Evolutionary conservation across 2,329 filamentous ascomycete genomes (phyloP).

Genomic region (Neofusicoccum laricinum): DNA sequence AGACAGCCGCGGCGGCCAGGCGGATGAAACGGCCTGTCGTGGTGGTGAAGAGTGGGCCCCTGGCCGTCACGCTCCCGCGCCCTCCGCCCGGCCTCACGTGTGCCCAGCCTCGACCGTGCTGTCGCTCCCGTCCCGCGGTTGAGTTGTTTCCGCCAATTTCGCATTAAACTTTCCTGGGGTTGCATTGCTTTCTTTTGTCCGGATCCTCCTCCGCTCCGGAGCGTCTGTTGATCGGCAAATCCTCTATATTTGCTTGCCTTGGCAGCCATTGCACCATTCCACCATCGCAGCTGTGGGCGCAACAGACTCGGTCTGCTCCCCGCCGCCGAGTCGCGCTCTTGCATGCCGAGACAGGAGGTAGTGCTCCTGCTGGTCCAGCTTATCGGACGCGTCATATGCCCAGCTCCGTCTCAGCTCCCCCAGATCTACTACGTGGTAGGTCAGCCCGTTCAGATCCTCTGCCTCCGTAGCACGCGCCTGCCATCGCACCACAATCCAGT

Average conservation of each 20-base stretch:
- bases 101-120: background rate
- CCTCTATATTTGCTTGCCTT: background rate
- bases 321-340: background rate
- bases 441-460: too few species aligned
- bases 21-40: background rate
- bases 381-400: background rate
- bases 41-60: too few species aligned
- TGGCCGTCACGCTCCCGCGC: background rate
- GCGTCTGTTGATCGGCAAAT: background rate
- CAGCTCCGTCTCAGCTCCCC: background rate
- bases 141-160: background rate
- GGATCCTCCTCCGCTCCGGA: background rate
- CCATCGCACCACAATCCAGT: too few species aligned
- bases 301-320: background rate
- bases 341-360: background rate
- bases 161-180: background rate
- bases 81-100: background rate
- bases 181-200: background rate
- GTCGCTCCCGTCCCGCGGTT: background rate
- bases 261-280: background rate
- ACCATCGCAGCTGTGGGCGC: background rate
- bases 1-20: background rate
- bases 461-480: too few species aligned
- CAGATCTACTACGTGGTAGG: too few species aligned
- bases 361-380: too few species aligned